Base-by-base conservation (phyloP, 352 stramenopile genomes). In the Thalassiosira livingstoniorum region DNA sequence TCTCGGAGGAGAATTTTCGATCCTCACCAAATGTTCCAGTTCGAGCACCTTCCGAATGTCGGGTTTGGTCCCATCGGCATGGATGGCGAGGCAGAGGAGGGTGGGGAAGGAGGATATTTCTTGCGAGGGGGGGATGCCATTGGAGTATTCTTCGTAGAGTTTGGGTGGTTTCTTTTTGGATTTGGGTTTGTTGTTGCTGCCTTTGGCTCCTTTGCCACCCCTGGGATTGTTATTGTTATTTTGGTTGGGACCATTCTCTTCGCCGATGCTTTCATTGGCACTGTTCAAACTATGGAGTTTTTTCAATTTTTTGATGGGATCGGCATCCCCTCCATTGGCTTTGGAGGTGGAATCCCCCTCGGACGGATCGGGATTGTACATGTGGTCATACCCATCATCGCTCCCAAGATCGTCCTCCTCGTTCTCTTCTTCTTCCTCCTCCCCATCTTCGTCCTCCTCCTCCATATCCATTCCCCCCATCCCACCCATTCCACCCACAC, bases 21-120 rank as follows among this genome's bases (percentile, higher is more conserved):
- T 84, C 18, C 78, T 88, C 0, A 90, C 90, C 25, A 94, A 66
- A 61, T 94, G 86, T 71, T 93, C 87, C 25, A 94, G 67, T 64
- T 89, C 86, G 5, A 93, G 69, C 4, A 94, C 54, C 62, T 94
- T 92, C 18, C 87, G 87, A 67, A 94, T 84, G 75, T 94, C 90
- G 1, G 90, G 90, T 69, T 91, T 89, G 3, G 86, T 89, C 42
- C 90, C 90, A 81, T 93, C 88, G 42, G 65, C 80, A 39, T 93
- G 85, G 29, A 94, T 85, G 4, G 82, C 86, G 23, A 93, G 75
- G 39, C 78, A 92, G 4, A 93, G 73, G 0, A 94, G 29, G 4
- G 86, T 82, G 2, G 90, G 90, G 66, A 94, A 94, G 0, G 90
- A 94, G 0, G 90, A 93, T 53, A 92, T 74, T 76, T 94, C 90